phyloP scores from a whole-genome alignment of 2,329 filamentous ascomycete species.

The Onygenales sp. region DNA sequence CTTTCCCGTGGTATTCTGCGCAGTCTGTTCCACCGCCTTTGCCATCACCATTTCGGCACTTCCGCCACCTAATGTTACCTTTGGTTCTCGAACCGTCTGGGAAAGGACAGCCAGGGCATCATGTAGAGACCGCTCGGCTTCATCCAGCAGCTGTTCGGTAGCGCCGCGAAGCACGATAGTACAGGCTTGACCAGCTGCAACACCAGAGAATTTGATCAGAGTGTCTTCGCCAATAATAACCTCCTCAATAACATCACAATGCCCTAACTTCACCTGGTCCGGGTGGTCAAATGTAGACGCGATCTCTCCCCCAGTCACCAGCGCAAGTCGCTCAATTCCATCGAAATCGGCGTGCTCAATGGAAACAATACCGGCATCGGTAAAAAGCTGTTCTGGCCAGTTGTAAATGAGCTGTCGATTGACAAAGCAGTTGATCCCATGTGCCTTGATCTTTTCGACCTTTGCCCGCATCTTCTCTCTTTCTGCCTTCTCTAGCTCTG shows the following conservation, averaged over 20 bases:
- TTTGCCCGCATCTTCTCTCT: slow-evolving; percentile 99
- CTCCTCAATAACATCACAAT: slow-evolving; percentile 93
- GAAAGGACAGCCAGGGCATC: slow-evolving; percentile 93
- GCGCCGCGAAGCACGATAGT: slow-evolving; percentile 94
- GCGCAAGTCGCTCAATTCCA: slow-evolving; percentile 85
- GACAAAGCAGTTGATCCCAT: slow-evolving; percentile 99
- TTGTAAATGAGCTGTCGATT: slow-evolving; percentile 99
- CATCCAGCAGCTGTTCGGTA: slow-evolving; percentile 92
- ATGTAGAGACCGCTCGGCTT: slow-evolving; percentile 91
- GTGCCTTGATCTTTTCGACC: slow-evolving; percentile 96
- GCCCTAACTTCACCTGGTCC: slow-evolving; percentile 89
- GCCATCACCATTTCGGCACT: slow-evolving; percentile 99
- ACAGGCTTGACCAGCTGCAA: slow-evolving; percentile 86
- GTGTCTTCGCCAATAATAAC: slow-evolving; percentile 98
- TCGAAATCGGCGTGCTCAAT: slow-evolving; percentile 99
- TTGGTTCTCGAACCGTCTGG: slow-evolving; percentile 89
- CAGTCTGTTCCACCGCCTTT: slow-evolving; percentile 89
- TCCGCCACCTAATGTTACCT: slow-evolving; percentile 87
- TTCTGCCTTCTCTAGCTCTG: slow-evolving; percentile 97
- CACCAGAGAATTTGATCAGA: slow-evolving; percentile 92
- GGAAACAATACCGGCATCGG: slow-evolving; percentile 93
- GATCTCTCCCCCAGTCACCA: slow-evolving; percentile 96
- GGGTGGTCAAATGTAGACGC: slow-evolving; percentile 97
- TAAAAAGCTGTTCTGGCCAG: slow-evolving; percentile 98
- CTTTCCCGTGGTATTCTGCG: slow-evolving; percentile 92